Evolutionary conservation across 768 basidiomycete species (phyloP), one percentile per base, ranked within the genome.

Genomic region (Phanerochaete sordida): DNA sequence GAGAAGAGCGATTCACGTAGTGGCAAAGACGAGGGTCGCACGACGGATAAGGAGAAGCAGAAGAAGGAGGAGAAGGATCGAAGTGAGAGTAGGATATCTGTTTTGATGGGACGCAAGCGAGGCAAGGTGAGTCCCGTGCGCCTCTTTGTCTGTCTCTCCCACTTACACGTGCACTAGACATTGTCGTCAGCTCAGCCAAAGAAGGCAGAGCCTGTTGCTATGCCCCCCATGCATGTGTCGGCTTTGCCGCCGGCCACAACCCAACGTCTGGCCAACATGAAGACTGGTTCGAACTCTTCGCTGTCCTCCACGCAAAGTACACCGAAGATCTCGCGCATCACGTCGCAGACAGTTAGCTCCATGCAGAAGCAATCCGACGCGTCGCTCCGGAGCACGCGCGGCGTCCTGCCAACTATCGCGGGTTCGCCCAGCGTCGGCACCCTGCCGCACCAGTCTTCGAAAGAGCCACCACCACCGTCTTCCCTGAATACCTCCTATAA

Each of bases 221-320:
- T 96, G 65, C 95, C 95, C 15, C 95, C 95, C 23, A 88, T 96
- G 84, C 93, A 95, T 69, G 91, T 96, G 69, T 79, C 88, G 33
- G 93, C 91, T 16, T 76, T 95, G 61, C 90, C 93, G 43, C 84
- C 88, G 43, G 78, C 83, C 44, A 95, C 94, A 37, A 87, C 90
- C 21, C 88, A 90, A 68, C 87, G 95, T 27, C 86, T 96, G 58
- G 93, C 92, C 52, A 90, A 81, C 67, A 81, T 95, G 64, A 90
- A 91, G 75, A 77, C 83, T 21, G 72, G 77, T 16, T 74, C 81
- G 24, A 73, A 70, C 8, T 79, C 77, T 33, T 77, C 83, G 21
- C 69, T 77, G 39, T 77, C 81, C 73, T 76, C 44, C 78, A 83
- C 46, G 77, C 78, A 50, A 69, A 70, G 61, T 60, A 44, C 68